These are phyloP conservation scores for Physcia stellaris DNA, from an alignment of 495 filamentous ascomycete genomes.

Conservation along the genomic window DNA sequence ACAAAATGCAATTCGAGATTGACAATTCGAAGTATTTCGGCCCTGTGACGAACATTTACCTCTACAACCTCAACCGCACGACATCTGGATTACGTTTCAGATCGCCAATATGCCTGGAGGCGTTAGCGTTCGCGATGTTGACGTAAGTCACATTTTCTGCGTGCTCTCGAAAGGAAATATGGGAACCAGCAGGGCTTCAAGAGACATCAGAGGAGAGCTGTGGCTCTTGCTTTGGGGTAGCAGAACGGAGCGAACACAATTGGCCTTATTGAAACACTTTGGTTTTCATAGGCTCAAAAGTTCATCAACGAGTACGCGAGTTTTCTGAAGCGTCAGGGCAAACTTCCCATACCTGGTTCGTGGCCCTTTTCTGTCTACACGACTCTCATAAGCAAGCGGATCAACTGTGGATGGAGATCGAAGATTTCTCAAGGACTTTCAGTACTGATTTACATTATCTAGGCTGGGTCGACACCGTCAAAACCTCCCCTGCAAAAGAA, in stretches of 20 bases:
- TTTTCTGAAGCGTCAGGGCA: slow-evolving; percentile 98
- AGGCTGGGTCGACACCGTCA: slow-evolving; percentile 99
- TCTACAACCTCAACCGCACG: not conserved
- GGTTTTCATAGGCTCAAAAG: slow-evolving; percentile 60
- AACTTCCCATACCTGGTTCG: slow-evolving; percentile 87
- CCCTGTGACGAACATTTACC: not conserved
- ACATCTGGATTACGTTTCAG: slow-evolving; percentile 9
- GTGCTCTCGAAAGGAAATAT: slow-evolving; percentile 11
- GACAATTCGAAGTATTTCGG: not conserved
- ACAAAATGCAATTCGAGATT: not conserved
- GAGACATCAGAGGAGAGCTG: not conserved
- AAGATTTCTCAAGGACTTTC: slow-evolving; percentile 7
- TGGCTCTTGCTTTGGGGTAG: not conserved
- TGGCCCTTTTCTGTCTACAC: slow-evolving; percentile 2
- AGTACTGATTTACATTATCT: too few relatives aligned
- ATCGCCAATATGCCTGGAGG: slow-evolving; percentile 60
- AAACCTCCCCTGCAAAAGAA: slow-evolving; percentile 91
- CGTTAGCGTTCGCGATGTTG: slow-evolving; percentile 79
- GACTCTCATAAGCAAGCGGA: not conserved
- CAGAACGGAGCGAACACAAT: not conserved
- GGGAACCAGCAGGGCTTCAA: not conserved
- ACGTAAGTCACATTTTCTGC: slow-evolving; percentile 48
- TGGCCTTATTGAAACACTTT: not conserved
- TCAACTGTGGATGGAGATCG: not conserved
- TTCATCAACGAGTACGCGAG: slow-evolving; percentile 90